These are phyloP conservation scores for Moesziomyces sp. DNA, from an alignment of 1,284 basidiomycete genomes.

Conservation along the genomic window DNA sequence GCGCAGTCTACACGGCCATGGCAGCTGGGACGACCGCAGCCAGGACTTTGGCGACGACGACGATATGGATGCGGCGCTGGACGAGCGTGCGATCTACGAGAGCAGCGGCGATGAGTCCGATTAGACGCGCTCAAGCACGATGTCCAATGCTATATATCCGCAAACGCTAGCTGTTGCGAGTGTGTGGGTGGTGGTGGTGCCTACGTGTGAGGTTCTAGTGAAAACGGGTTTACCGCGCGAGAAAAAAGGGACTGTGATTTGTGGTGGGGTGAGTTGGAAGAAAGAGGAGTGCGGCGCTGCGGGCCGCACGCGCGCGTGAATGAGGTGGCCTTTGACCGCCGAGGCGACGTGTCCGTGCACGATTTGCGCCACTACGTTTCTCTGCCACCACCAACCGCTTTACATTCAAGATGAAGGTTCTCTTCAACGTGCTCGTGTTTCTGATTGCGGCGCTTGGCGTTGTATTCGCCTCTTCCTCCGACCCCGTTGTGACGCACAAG, in stretches of 20 bases:
- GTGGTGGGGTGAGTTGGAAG: neutral
- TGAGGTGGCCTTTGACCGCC: neutral
- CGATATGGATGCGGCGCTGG: constrained; percentile 46
- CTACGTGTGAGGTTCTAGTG: too few relatives aligned
- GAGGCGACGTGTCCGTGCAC: constrained; percentile 2
- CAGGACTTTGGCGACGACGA: constrained; percentile 69
- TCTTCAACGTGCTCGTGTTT: constrained; percentile 73
- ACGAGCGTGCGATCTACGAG: constrained; percentile 23
- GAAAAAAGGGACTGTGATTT: neutral
- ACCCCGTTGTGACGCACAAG: constrained; percentile 51
- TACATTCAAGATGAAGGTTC: constrained; percentile 73
- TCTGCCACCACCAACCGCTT: neutral
- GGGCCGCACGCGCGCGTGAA: too few relatives aligned
- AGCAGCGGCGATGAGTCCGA: constrained; percentile 28
- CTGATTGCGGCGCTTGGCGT: constrained; percentile 60
- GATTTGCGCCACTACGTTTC: neutral
- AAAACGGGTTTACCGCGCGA: neutral
- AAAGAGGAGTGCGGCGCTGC: neutral
- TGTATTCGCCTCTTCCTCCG: constrained; percentile 54
- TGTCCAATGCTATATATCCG: neutral
- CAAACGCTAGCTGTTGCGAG: too few relatives aligned
- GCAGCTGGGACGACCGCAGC: constrained; percentile 59
- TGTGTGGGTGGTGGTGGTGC: too few relatives aligned
- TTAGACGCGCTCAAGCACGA: neutral
- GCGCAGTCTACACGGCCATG: constrained; percentile 20